Conservation (phyloP, 1,284 basidiomycete genomes). For the Ganoderma sinense region DNA sequence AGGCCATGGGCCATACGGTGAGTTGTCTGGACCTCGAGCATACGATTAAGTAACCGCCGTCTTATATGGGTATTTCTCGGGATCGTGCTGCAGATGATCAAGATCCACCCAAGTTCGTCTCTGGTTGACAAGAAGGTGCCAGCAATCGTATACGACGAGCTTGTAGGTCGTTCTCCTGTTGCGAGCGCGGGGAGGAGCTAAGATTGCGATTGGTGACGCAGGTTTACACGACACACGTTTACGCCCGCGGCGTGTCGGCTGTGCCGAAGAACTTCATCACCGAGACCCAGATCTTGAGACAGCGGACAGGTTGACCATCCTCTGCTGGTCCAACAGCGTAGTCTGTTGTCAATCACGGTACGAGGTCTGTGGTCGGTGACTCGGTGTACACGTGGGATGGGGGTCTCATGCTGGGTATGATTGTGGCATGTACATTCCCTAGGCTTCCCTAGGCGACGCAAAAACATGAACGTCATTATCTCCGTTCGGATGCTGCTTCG, state of each 20-base stretch:
- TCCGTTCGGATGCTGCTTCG: background rate
- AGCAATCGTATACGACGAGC: conserved; percentile 90
- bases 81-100: conserved; percentile 63
- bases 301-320: conserved; percentile 10
- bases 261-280: conserved; percentile 69
- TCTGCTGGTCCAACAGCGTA: background rate
- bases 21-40: conserved; percentile 36
- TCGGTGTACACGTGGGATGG: background rate
- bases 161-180: conserved; percentile 61
- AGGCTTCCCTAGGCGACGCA: background rate
- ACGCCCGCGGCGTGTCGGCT: conserved; percentile 86
- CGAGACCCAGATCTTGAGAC: conserved; percentile 40
- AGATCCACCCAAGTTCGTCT: conserved; percentile 89
- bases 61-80: conserved; percentile 9
- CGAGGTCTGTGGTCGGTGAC: background rate
- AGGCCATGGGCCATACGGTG: conserved; percentile 81
- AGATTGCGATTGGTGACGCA: conserved; percentile 38
- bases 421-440: background rate
- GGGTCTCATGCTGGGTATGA: background rate
- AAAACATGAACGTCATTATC: background rate
- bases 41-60: background rate
- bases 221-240: conserved; percentile 87
- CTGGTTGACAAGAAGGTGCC: conserved; percentile 82
- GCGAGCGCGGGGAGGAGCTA: conserved; percentile 8
- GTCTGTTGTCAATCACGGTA: background rate